Percentiles rank a stretch among this genome's conserved stretches.
Evolutionary conservation across 140 eudicot genomes (phyloP).

Genomic region (Ambrosia hybrid): DNA sequence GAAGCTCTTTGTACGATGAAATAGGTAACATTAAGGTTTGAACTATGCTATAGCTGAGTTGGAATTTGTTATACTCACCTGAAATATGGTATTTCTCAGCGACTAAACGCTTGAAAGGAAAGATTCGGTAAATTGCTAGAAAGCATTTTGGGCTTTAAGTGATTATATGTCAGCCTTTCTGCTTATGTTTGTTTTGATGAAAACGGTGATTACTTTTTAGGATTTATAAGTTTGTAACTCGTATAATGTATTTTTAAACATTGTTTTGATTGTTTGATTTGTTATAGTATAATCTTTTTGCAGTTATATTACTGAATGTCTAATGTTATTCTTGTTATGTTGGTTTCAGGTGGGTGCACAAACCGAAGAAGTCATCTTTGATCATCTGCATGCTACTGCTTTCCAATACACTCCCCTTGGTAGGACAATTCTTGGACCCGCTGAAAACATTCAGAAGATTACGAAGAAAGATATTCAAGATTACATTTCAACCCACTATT

Average conservation of each 20-base stretch:
- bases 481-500: constrained; percentile 78
- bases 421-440: constrained; percentile 95
- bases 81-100: not conserved
- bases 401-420: constrained; percentile 94
- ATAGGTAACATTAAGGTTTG: not conserved
- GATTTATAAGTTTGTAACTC: not conserved
- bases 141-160: constrained; percentile 6
- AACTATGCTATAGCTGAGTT: not conserved
- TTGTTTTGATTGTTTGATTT: not conserved
- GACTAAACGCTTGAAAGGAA: not conserved
- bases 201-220: not conserved
- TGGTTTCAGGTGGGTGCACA: constrained; percentile 71
- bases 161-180: not conserved
- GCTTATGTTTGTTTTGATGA: not conserved
- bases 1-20: not conserved
- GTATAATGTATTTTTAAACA: not conserved
- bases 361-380: constrained; percentile 80
- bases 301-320: not conserved
- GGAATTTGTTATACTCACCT: not conserved
- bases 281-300: not conserved
- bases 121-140: not conserved
- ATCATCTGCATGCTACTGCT: constrained; percentile 96
- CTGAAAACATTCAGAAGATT: constrained; percentile 63
- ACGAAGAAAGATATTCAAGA: constrained; percentile 66
- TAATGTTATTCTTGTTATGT: not conserved